Conservation (phyloP, 805 yeast genomes). For the Candida silvatica region DNA sequence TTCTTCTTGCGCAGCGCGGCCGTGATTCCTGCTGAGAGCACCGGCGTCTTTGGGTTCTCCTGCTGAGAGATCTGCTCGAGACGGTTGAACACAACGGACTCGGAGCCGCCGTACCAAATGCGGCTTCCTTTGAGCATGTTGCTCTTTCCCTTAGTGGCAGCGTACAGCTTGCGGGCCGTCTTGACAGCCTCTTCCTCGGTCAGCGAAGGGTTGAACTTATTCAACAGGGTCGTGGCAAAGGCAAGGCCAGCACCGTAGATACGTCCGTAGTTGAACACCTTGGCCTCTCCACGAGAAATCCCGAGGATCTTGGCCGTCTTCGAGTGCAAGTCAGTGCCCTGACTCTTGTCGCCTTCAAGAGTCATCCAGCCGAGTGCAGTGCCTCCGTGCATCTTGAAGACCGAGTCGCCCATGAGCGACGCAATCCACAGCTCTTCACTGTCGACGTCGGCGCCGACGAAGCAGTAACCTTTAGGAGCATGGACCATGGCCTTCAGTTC, state of each 20-base stretch:
- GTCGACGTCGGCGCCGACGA: slow-evolving; percentile 98
- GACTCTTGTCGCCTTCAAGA: slow-evolving; percentile 84
- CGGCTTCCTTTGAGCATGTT: slow-evolving; percentile 9
- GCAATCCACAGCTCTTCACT: slow-evolving; percentile 99
- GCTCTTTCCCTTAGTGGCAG: slow-evolving; percentile 72
- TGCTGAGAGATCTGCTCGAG: slow-evolving; percentile 82
- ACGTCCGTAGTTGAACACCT: slow-evolving; percentile 92
- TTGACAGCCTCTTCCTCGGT: slow-evolving; percentile 56
- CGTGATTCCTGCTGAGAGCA: slow-evolving; percentile 88
- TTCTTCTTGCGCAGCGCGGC: slow-evolving; percentile 64
- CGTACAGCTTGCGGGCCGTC: slow-evolving; percentile 62
- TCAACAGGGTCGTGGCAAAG: slow-evolving; percentile 77
- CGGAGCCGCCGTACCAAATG: slow-evolving; percentile 85
- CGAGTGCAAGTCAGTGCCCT: slow-evolving; percentile 92
- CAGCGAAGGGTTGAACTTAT: slow-evolving; percentile 70
- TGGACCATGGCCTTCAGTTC: slow-evolving; percentile 80
- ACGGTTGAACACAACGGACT: slow-evolving; percentile 83
- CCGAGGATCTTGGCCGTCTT: slow-evolving; percentile 88
- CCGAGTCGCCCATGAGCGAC: slow-evolving; percentile 85
- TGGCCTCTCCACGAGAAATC: slow-evolving; percentile 85
- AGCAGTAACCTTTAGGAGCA: slow-evolving; percentile 84
- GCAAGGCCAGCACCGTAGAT: slow-evolving; percentile 96
- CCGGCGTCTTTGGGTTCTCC: slow-evolving; percentile 79
- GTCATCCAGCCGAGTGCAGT: slow-evolving; percentile 99
- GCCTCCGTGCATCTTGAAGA: slow-evolving; percentile 85